Conservation (phyloP, 257 asterid species). For the Plantago major region DNA sequence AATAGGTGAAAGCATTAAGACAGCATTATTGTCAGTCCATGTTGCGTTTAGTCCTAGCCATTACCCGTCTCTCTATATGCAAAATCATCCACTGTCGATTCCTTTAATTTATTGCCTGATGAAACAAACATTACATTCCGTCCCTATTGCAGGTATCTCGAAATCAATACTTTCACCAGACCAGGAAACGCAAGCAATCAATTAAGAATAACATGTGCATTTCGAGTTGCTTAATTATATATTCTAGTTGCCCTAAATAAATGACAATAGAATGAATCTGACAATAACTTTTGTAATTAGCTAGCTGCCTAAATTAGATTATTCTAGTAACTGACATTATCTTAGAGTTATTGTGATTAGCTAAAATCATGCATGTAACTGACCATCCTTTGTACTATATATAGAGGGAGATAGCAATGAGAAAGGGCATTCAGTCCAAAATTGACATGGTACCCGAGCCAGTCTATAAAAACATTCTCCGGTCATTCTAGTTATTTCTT, state of each 20-base stretch:
- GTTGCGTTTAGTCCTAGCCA: not conserved
- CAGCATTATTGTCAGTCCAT: not conserved
- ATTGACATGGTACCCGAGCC: too few relatives aligned
- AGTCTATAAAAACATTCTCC: too few relatives aligned
- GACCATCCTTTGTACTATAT: too few relatives aligned
- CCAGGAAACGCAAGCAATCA: not conserved
- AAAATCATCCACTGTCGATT: not conserved
- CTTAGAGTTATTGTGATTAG: too few relatives aligned
- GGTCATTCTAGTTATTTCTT: too few relatives aligned
- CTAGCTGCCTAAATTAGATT: too few relatives aligned
- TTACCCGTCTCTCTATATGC: conserved; percentile 2
- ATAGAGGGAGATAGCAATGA: too few relatives aligned
- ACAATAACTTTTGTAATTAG: too few relatives aligned
- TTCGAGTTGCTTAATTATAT: not conserved
- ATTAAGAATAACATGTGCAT: not conserved
- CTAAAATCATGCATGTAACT: too few relatives aligned
- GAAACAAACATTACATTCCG: not conserved
- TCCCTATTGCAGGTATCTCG: not conserved
- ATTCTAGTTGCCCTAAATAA: not conserved
- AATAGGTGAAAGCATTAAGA: conserved; percentile 4
- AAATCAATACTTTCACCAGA: not conserved
- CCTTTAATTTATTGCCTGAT: conserved; percentile 1
- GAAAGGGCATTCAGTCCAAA: too few relatives aligned
- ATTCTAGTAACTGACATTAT: too few relatives aligned
- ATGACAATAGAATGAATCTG: too few relatives aligned